phyloP scores from a whole-genome alignment of 2,329 filamentous ascomycete genomes.

The Stagonosporopsis chrysanthemi region DNA sequence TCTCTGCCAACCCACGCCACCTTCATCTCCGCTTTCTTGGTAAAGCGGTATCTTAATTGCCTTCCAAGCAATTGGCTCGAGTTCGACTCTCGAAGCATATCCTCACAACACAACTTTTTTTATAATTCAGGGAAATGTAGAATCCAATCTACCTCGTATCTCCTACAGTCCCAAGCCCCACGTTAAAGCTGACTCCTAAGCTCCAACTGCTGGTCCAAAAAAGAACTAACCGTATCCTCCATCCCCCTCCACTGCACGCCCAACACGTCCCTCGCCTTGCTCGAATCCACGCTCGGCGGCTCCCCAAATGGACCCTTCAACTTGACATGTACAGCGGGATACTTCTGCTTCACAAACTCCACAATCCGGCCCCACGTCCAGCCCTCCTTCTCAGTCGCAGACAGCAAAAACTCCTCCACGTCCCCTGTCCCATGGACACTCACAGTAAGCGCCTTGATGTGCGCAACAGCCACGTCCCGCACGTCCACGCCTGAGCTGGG shows the following conservation, averaged over 20 bases:
- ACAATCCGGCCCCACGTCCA: conserved; percentile 26
- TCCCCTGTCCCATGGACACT: background rate
- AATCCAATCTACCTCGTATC: background rate
- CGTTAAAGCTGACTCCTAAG: background rate
- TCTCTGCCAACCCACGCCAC: background rate
- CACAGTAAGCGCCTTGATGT: conserved; percentile 27
- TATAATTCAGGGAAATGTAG: background rate
- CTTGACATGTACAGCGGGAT: conserved; percentile 21
- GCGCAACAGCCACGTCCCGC: conserved; percentile 36
- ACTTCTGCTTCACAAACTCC: conserved; percentile 24
- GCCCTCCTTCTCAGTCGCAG: conserved; percentile 4
- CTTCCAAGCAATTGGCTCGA: conserved; percentile 14
- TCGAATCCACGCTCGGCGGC: conserved; percentile 16
- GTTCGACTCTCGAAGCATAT: conserved; percentile 7
- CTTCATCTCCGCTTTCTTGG: conserved; percentile 7
- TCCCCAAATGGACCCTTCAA: conserved; percentile 10
- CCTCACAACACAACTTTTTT: background rate
- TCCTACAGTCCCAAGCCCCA: background rate
- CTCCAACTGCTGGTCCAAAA: conserved; percentile 5
- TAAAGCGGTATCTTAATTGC: conserved; percentile 11
- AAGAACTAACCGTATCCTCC: conserved; percentile 15
- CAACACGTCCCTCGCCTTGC: conserved; percentile 24
- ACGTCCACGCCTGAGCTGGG: conserved; percentile 31
- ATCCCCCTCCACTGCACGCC: conserved; percentile 23
- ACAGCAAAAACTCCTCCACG: conserved; percentile 11